Evolutionary conservation across 1,139 yeast genomes (phyloP).

Genomic region (Pichia sp.): DNA sequence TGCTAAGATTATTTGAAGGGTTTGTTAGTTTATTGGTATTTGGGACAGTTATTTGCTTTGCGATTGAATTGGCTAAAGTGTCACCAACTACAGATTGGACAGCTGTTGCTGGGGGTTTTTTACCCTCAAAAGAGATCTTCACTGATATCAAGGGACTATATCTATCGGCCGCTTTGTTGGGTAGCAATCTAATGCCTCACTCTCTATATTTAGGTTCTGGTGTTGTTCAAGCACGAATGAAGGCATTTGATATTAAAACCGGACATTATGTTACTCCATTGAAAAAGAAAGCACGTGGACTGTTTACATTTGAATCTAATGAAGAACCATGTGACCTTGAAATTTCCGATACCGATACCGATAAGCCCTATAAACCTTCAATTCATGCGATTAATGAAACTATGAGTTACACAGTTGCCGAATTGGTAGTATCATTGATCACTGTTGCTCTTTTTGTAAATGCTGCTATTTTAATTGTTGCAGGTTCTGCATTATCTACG

Average conservation of each 20-base stretch:
- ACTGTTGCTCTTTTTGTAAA: conserved; percentile 81
- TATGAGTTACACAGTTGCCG: conserved; percentile 66
- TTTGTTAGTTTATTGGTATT: conserved; percentile 71
- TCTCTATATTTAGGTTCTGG: conserved; percentile 89
- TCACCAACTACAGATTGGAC: conserved; percentile 32
- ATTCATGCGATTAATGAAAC: conserved; percentile 63
- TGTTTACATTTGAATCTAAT: conserved; percentile 13
- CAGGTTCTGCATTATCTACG: conserved; percentile 70
- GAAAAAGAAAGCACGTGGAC: conserved; percentile 10
- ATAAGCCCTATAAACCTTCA: conserved; percentile 47
- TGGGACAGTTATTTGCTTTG: conserved; percentile 80
- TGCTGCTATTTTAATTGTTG: conserved; percentile 75
- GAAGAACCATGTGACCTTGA: conserved; percentile 5
- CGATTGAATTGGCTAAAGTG: conserved; percentile 66
- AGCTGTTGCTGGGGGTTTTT: conserved; percentile 53
- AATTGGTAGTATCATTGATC: conserved; percentile 63
- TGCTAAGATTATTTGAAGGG: conserved; percentile 74
- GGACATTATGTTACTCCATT: conserved; percentile 38
- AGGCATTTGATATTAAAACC: conserved; percentile 66
- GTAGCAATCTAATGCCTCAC: conserved; percentile 99
- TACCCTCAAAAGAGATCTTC: conserved; percentile 68
- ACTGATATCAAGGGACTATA: conserved; percentile 71
- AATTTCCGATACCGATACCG: conserved; percentile 5
- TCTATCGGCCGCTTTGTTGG: conserved; percentile 81
- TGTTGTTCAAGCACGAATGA: conserved; percentile 80